Evolutionary conservation across 495 filamentous ascomycete genomes (phyloP).

Genomic region (Aspergillus olivimuriae): DNA sequence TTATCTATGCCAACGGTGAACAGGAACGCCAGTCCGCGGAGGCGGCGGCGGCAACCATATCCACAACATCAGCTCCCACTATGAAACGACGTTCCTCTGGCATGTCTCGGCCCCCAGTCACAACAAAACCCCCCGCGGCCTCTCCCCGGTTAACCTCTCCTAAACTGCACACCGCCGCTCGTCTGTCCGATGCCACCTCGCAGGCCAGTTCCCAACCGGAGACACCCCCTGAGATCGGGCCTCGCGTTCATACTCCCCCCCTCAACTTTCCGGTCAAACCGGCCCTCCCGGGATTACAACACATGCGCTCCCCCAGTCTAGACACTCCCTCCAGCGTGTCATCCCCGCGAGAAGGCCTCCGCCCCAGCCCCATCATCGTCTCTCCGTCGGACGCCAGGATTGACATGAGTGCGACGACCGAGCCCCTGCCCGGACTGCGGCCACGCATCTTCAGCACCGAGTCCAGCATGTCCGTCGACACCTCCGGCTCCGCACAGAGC

Average conservation of each 20-base stretch:
- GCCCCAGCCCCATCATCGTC: constrained; percentile 28
- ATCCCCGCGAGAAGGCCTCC: constrained; percentile 21
- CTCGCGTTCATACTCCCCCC: constrained; percentile 17
- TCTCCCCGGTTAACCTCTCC: constrained; percentile 40
- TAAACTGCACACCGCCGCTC: constrained; percentile 22
- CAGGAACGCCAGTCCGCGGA: constrained; percentile 31
- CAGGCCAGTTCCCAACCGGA: constrained; percentile 17
- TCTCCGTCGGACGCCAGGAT: constrained; percentile 18
- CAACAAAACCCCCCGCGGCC: constrained; percentile 26
- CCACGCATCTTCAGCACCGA: constrained; percentile 38
- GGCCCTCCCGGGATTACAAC: constrained; percentile 13
- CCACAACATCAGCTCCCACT: not conserved
- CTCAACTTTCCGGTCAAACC: constrained; percentile 17
- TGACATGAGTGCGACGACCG: constrained; percentile 19
- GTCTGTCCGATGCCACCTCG: constrained; percentile 23
- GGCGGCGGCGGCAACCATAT: constrained; percentile 8
- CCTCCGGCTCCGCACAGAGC: constrained; percentile 30
- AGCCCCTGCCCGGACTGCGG: constrained; percentile 28
- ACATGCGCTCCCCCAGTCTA: constrained; percentile 36
- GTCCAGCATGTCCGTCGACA: constrained; percentile 27
- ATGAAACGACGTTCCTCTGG: constrained; percentile 33
- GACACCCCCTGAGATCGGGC: constrained; percentile 12
- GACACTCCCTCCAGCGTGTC: constrained; percentile 22
- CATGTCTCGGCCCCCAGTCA: constrained; percentile 26
- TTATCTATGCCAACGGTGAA: constrained; percentile 51